phyloP scores from a whole-genome alignment of 306 rosid genomes.

The Cucurbita maxima region DNA sequence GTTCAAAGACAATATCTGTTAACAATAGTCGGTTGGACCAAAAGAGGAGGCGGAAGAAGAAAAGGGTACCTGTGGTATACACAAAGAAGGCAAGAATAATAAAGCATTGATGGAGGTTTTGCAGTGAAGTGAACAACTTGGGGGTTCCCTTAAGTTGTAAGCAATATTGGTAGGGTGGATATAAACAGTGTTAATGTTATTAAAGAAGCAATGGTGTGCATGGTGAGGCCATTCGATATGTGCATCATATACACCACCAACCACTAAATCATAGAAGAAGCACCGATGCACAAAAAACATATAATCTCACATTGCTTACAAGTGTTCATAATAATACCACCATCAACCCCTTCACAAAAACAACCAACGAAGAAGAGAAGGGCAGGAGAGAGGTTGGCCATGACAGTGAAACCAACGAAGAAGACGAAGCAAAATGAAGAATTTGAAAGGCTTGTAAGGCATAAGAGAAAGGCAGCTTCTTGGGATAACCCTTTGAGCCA shows the following conservation, averaged over 20 bases:
- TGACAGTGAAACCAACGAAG: neutral
- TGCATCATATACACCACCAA: neutral
- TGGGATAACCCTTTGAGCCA: neutral
- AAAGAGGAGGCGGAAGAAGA: too few relatives aligned
- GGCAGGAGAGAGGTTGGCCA: neutral
- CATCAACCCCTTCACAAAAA: too few relatives aligned
- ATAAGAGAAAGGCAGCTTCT: neutral
- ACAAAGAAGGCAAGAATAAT: too few relatives aligned
- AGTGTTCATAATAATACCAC: too few relatives aligned
- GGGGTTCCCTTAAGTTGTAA: neutral
- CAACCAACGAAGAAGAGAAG: neutral
- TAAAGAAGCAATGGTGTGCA: neutral
- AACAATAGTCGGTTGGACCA: too few relatives aligned
- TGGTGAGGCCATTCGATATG: neutral
- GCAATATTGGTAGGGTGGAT: neutral
- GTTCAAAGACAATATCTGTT: too few relatives aligned
- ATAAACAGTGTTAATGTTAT: neutral
- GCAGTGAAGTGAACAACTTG: slow-evolving; percentile 5
- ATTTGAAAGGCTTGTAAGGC: too few relatives aligned
- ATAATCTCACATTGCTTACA: too few relatives aligned
- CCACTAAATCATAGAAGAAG: too few relatives aligned
- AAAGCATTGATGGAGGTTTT: neutral
- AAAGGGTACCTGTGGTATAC: neutral
- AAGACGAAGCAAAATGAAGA: neutral
- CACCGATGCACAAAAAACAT: too few relatives aligned